phyloP scores from a whole-genome alignment of 1,284 basidiomycete species.

The Ceratobasidium sp. region DNA sequence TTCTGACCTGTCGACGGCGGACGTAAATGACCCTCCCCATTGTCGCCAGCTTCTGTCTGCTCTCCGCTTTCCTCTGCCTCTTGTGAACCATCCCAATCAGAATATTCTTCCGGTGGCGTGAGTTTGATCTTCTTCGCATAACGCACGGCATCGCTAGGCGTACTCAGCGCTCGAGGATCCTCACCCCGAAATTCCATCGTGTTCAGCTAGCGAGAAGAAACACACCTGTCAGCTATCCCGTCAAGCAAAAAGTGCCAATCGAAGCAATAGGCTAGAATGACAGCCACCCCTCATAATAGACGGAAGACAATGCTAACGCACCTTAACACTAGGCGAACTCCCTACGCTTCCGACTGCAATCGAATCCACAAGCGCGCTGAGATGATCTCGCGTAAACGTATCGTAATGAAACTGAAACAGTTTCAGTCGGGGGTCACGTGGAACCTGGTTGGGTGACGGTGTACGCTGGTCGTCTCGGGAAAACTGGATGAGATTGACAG shows the following conservation, averaged over 20 bases:
- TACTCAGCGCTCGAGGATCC: slow-evolving; percentile 29
- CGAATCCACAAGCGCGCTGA: slow-evolving; percentile 89
- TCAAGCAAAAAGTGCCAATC: background rate
- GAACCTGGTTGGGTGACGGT: slow-evolving; percentile 31
- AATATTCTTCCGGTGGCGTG: slow-evolving; percentile 32
- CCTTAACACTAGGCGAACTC: slow-evolving; percentile 28
- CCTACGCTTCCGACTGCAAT: slow-evolving; percentile 62
- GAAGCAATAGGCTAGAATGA: background rate
- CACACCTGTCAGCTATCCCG: background rate
- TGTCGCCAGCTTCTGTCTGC: background rate
- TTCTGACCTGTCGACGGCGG: background rate
- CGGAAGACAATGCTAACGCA: background rate
- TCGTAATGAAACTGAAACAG: slow-evolving; percentile 93
- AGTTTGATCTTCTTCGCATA: slow-evolving; percentile 36
- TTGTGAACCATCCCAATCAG: slow-evolving; percentile 29
- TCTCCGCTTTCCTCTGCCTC: background rate
- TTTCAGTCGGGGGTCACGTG: slow-evolving; percentile 75
- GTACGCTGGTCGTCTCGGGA: slow-evolving; percentile 21
- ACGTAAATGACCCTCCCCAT: background rate
- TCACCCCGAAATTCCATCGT: slow-evolving; percentile 35
- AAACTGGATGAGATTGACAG: background rate
- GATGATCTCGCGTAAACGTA: slow-evolving; percentile 89
- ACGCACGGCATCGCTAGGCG: slow-evolving; percentile 35
- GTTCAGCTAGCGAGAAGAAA: slow-evolving; percentile 7
- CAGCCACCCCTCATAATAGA: background rate